A percentile compares a stretch with the other conserved stretches of the same genome.
Conservation (phyloP, 2,329 filamentous ascomycete species). For the Hypoxylon sp. region DNA sequence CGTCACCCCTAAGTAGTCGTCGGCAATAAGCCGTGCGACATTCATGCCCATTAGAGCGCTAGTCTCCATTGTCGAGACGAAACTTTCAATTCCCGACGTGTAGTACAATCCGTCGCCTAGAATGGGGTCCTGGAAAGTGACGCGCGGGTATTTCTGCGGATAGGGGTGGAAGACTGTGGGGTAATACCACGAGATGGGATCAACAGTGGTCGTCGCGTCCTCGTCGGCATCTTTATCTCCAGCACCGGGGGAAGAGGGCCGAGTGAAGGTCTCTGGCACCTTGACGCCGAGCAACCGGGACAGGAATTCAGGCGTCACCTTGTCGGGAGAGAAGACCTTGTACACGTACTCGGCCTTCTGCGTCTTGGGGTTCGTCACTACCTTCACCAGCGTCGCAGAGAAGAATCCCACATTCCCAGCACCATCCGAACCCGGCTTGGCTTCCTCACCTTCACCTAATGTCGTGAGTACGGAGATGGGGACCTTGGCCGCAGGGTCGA, state of each 20-base stretch:
- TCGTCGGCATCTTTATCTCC: constrained; percentile 45
- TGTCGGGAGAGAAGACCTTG: constrained; percentile 73
- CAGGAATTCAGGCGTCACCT: constrained; percentile 66
- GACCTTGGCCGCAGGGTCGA: constrained; percentile 67
- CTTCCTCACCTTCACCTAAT: constrained; percentile 70
- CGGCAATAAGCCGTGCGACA: constrained; percentile 77
- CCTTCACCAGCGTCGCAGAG: constrained; percentile 81
- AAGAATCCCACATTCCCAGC: constrained; percentile 85
- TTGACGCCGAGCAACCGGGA: constrained; percentile 63
- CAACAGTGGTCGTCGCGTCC: constrained; percentile 52
- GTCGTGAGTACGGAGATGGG: constrained; percentile 88
- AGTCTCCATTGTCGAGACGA: constrained; percentile 98
- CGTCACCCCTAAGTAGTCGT: constrained; percentile 61
- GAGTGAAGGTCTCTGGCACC: constrained; percentile 58
- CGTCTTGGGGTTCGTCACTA: constrained; percentile 71
- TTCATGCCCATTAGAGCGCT: constrained; percentile 92
- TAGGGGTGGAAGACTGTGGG: constrained; percentile 86
- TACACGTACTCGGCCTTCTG: constrained; percentile 68
- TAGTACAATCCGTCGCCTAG: constrained; percentile 77
- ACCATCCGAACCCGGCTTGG: constrained; percentile 64
- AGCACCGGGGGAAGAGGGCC: constrained; percentile 15
- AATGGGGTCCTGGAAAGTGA: constrained; percentile 86
- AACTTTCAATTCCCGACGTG: constrained; percentile 85
- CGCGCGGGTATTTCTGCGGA: constrained; percentile 83
- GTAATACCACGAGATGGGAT: constrained; percentile 79